Evolutionary conservation across 495 filamentous ascomycete species (phyloP).

Genomic region (Ascobolus immersus): DNA sequence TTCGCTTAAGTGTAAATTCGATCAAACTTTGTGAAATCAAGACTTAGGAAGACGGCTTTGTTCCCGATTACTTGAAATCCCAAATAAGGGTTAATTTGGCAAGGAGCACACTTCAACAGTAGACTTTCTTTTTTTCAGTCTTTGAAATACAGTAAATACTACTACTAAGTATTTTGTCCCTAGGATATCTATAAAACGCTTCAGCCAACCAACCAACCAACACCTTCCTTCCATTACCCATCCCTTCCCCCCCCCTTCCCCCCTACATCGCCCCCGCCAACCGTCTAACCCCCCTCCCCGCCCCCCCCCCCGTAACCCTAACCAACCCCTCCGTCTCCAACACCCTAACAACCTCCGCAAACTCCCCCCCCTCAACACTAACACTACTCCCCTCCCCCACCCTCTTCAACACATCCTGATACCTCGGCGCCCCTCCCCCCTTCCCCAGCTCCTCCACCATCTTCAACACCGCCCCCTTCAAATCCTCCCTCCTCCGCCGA

Average conservation of each 20-base stretch:
- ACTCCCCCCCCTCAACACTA: slow-evolving; percentile 48
- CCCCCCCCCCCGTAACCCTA: slow-evolving; percentile 60
- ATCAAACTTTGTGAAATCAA: no score
- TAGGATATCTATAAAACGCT: no score
- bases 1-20: no score
- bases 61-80: no score
- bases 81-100: no score
- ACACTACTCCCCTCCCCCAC: slow-evolving; percentile 52
- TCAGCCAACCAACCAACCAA: no score
- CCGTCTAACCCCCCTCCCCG: slow-evolving; percentile 57
- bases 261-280: slow-evolving; percentile 28
- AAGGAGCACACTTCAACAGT: no score
- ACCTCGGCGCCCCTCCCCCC: slow-evolving; percentile 39
- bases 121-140: no score
- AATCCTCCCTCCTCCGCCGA: slow-evolving; percentile 48
- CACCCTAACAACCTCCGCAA: slow-evolving; percentile 48
- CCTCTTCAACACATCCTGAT: slow-evolving; percentile 44
- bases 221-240: not conserved
- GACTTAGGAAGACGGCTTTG: no score
- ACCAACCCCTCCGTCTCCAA: slow-evolving; percentile 69
- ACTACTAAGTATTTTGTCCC: no score
- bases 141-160: no score
- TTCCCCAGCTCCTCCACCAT: slow-evolving; percentile 53
- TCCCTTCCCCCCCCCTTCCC: not conserved
- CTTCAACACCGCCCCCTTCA: slow-evolving; percentile 52